Percentiles rank a stretch among this genome's conserved stretches.
phyloP scores from a whole-genome alignment of 805 yeast genomes.

The Priceomyces fermenticarens region DNA sequence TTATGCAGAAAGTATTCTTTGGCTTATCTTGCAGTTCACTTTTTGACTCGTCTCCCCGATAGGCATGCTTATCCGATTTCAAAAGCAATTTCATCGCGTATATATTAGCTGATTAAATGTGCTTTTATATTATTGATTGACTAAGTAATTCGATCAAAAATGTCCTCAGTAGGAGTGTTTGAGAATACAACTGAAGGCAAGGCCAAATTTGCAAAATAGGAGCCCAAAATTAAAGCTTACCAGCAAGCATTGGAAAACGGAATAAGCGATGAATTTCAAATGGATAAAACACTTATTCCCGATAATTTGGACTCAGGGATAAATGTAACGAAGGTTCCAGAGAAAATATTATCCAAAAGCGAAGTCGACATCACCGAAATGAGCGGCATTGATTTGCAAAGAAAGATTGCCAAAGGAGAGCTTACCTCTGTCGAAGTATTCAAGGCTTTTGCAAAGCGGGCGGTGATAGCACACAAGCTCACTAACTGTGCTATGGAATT shows the following conservation, averaged over 20 bases:
- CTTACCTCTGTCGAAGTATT: slow-evolving; percentile 36
- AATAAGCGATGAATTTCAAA: slow-evolving; percentile 22
- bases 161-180: no score
- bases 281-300: slow-evolving; percentile 24
- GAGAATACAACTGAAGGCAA: no score
- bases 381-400: slow-evolving; percentile 22
- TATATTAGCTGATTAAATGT: no score
- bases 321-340: slow-evolving; percentile 31
- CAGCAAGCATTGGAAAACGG: slow-evolving; percentile 26
- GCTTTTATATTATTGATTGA: no score
- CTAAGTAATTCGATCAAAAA: no score
- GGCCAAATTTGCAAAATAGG: slow-evolving; percentile 21
- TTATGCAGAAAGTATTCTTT: no score
- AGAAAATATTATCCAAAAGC: slow-evolving; percentile 29
- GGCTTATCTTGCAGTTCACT: no score
- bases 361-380: slow-evolving; percentile 41
- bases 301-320: slow-evolving; percentile 25
- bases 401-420: slow-evolving; percentile 39
- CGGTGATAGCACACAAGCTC: slow-evolving; percentile 62
- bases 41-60: no score
- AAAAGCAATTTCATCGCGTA: no score
- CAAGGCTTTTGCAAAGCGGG: slow-evolving; percentile 63
- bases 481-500: slow-evolving; percentile 61
- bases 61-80: no score
- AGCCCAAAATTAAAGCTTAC: slow-evolving; percentile 44